Base-by-base conservation (phyloP, 2,329 filamentous ascomycete species). In the Xylaria digitata region DNA sequence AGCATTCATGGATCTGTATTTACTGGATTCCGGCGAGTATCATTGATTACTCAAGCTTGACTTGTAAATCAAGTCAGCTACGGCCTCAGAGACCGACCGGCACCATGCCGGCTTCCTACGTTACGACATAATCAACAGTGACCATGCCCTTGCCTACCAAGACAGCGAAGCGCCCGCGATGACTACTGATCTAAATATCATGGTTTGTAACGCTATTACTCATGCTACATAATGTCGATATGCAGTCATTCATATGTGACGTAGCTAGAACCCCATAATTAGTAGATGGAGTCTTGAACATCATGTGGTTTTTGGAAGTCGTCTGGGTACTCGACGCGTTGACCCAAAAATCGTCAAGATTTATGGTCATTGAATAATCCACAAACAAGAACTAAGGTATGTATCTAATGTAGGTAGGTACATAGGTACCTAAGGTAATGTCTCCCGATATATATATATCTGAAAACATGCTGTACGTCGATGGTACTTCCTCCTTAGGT, bases 81-180 rank as follows among this genome's bases (percentile, higher is more conserved):
- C 88, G 88, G 88, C 88, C 88, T 89, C 80, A 90, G 88, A 90
- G 88, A 87, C 88, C 88, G 88, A 90, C 87, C 88, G 88, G 88
- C 88, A 78, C 75, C 76, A 81, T 86, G 88, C 88, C 88, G 88
- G 87, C 88, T 89, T 79, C 67, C 72, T 71, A 72, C 45, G 63
- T 62, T 65, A 71, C 66, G 64, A 65, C 43, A 68, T 61, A 73
- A 70, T 71, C 49, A 63, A 67, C 42, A 63, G 73, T 75, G 74
- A 75, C 69, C 54, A 70, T 49, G 68, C 52, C 61, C 42, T 37
- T 61, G 57, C 48, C 30, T n/a, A 59, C 59, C 32, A 32, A 37
- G 5, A 42, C 48, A 60, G 61, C 57, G 21, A 58, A 53, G 21
- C n/a, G 9, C 23, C 45, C 21, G 65, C 68, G 65, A 69, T 52